Evolutionary conservation across 192 early-diverging fungal species (phyloP), one percentile per base, ranked within the genome.

Genomic region (Chytriomyces confervae): DNA sequence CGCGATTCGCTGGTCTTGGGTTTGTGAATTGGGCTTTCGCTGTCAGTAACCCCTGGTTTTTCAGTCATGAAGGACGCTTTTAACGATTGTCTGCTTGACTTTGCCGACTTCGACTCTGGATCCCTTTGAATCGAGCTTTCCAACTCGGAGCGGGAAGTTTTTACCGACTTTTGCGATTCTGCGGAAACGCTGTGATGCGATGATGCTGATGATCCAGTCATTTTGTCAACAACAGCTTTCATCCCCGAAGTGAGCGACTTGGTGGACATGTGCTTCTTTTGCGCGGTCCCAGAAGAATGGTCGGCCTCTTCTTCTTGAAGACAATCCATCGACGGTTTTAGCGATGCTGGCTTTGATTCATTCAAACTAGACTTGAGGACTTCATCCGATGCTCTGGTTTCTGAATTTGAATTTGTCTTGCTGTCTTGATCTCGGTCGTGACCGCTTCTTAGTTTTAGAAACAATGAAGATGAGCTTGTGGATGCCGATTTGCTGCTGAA

Each of bases 201-300:
- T 53, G 69, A 70, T 13, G 20, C 20, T 4, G 66, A 67, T 53
- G 69, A 70, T 13, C 45, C 20, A 44, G 43, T 74, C 53, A 74
- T 74, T 48, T 62, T 74, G 1, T 43, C 36, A 3, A 63, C 60
- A 7, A 74, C 46, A 9, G 27, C 13, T 47, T 62, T 61, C 13
- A 74, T 43, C 20, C 72, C 72, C 16, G 43, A 62, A 3, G 53
- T 18, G 8, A 74, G 18, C n/a, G 72, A 74, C 62, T 74, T 74
- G 10, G 62, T 20, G 13, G 50, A 53, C 13, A n/a, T 50, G 4
- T 70, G 69, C 27, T 70, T 70, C 47, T 49, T 51, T 8, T 70
- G 36, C 1, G 36, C 0, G 4, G 2, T 36, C 0, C 36, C 36
- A 36, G 36, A 36, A 36, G 36, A 36, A 36, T 50, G 47, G 8